Conservation (phyloP, 1,284 basidiomycete genomes). For the Ganoderma boninense region DNA sequence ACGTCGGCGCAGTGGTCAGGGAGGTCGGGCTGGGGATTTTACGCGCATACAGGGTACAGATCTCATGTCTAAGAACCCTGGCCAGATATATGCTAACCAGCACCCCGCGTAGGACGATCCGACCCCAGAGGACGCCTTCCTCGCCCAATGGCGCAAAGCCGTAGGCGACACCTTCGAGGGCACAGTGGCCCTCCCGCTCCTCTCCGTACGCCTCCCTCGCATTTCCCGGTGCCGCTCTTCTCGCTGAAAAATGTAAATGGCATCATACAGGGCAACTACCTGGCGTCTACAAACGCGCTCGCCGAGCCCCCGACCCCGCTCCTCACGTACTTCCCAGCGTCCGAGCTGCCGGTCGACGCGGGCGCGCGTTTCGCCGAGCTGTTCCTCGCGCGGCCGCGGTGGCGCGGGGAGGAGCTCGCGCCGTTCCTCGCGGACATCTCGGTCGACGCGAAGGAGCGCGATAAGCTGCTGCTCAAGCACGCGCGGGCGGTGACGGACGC, state of each 20-base stretch:
- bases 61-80: too few species aligned
- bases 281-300: slow-evolving; percentile 49
- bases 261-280: slow-evolving; percentile 87
- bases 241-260: too few species aligned
- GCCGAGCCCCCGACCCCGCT: slow-evolving; percentile 36
- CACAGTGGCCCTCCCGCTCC: slow-evolving; percentile 63
- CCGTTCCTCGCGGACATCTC: slow-evolving; percentile 86
- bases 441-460: slow-evolving; percentile 84
- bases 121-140: slow-evolving; percentile 61
- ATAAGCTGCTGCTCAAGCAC: slow-evolving; percentile 87
- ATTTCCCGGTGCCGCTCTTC: slow-evolving; percentile 8
- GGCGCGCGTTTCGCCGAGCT: slow-evolving; percentile 83
- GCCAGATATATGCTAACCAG: not conserved
- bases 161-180: slow-evolving; percentile 81
- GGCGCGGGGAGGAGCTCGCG: slow-evolving; percentile 79
- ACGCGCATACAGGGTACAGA: slow-evolving; percentile 62
- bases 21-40: slow-evolving; percentile 81
- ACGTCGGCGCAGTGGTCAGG: slow-evolving; percentile 62
- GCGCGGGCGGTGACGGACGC: slow-evolving; percentile 79
- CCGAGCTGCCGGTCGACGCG: slow-evolving; percentile 76
- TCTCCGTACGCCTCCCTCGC: slow-evolving; percentile 61
- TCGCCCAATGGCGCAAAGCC: slow-evolving; percentile 70
- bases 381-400: slow-evolving; percentile 79
- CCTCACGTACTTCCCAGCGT: slow-evolving; percentile 78
- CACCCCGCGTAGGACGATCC: slow-evolving; percentile 57